Percentiles rank a stretch among this genome's conserved stretches.
Conservation (phyloP, 345 rosid species). For the Camelina hispida region DNA sequence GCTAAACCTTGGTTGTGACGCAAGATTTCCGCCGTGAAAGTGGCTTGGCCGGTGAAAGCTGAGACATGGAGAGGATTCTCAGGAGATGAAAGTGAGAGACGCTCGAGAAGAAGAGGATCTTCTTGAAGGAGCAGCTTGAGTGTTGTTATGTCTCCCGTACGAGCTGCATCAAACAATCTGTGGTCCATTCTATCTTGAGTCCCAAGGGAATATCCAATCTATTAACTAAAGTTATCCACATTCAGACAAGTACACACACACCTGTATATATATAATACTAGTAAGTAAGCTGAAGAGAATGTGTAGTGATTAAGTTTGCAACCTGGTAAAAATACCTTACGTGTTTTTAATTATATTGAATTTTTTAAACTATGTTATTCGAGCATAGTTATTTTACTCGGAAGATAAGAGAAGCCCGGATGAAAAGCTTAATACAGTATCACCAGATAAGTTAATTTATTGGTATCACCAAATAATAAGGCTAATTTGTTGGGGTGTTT, state of each 20-base stretch:
- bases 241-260: slow-evolving; percentile 11
- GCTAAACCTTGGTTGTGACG: slow-evolving; percentile 26
- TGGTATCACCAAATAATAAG: slow-evolving; percentile 1
- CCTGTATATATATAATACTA: slow-evolving; percentile 15
- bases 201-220: slow-evolving; percentile 18
- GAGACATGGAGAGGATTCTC: slow-evolving; percentile 43
- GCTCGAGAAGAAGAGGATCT: slow-evolving; percentile 38
- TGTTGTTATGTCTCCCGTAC: slow-evolving; percentile 23
- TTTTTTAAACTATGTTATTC: slow-evolving; percentile 11
- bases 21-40: slow-evolving; percentile 9
- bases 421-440: neutral
- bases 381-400: neutral
- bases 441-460: too few species aligned
- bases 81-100: slow-evolving; percentile 12
- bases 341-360: neutral
- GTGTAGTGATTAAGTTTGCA: slow-evolving; percentile 25
- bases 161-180: slow-evolving; percentile 37
- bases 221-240: neutral
- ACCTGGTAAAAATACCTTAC: slow-evolving; percentile 12
- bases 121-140: slow-evolving; percentile 26
- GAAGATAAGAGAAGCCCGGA: slow-evolving; percentile 12
- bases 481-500: slow-evolving; percentile 1
- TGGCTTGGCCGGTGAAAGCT: slow-evolving; percentile 28
- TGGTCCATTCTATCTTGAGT: slow-evolving; percentile 31
- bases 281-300: neutral